phyloP scores from a whole-genome alignment of 2,329 filamentous ascomycete genomes.

The Ceratocystis huliohia region DNA sequence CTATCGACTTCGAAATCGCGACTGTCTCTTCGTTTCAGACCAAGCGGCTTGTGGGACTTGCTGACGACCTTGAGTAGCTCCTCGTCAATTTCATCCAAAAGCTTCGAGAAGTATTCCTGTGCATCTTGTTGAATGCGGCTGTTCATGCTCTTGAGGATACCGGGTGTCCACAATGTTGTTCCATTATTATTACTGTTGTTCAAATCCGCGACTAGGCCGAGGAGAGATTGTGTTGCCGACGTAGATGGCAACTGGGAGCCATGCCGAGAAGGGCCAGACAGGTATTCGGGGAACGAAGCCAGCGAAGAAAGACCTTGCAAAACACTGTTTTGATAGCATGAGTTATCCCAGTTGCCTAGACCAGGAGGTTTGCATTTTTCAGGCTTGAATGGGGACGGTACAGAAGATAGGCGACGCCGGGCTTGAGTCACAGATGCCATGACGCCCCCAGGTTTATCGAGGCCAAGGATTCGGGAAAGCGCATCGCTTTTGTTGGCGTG shows the following conservation, averaged over 20 bases:
- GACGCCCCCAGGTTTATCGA: constrained; percentile 16
- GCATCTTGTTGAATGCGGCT: constrained; percentile 96
- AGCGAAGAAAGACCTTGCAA: constrained; percentile 74
- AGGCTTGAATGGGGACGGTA: constrained; percentile 9
- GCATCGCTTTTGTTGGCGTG: constrained; percentile 18
- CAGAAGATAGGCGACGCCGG: constrained; percentile 16
- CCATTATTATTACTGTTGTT: constrained; percentile 60
- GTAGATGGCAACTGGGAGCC: constrained; percentile 22
- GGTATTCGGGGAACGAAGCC: constrained; percentile 53
- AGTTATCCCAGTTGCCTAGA: constrained; percentile 84
- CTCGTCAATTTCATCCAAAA: constrained; percentile 73
- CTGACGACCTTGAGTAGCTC: constrained; percentile 46
- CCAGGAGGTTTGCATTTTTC: constrained; percentile 41
- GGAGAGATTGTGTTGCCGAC: constrained; percentile 37
- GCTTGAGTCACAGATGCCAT: constrained; percentile 15
- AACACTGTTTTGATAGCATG: constrained; percentile 95
- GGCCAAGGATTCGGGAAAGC: constrained; percentile 15
- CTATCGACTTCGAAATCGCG: constrained; percentile 32
- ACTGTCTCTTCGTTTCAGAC: constrained; percentile 26
- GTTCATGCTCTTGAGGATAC: constrained; percentile 77
- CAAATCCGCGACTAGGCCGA: constrained; percentile 54
- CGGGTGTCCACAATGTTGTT: constrained; percentile 66
- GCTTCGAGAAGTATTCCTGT: constrained; percentile 89
- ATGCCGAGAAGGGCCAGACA: constrained; percentile 34
- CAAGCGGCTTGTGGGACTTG: constrained; percentile 7